Base-by-base conservation (phyloP, 148 eudicot species). In the Pharnaceum exiguum region DNA sequence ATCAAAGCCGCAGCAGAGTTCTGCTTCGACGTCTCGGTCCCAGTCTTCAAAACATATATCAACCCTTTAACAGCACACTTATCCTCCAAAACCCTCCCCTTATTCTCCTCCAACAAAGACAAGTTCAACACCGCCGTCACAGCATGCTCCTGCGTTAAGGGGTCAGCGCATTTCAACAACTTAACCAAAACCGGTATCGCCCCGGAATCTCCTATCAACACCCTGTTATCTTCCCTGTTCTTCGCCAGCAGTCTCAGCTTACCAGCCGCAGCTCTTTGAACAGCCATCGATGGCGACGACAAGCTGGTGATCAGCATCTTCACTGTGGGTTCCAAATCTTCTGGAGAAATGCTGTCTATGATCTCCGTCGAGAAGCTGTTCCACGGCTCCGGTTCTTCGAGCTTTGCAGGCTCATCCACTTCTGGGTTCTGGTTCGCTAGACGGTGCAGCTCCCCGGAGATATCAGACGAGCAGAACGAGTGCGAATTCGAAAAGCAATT, bases 341-440 rank as follows among this genome's bases (percentile, higher is more conserved):
- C 96, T 24, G 90, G 88, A 4, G 86, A 85, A 2, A 87, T 88
- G 23, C 78, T 83, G 63, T 88, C 98, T 12, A 88, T 81, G 5
- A 93, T 88, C 67, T 91, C 98, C 1, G 96, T 85, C 0, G 93
- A 87, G 60, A 91, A 87, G 7, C n/a, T 71, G 19, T 90, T 91
- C 0, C 89, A 84, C 0, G 93, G 89, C 46, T 83, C 90, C 1
- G 67, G 69, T 28, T 66, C 75, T n/a, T n/a, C n/a, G n/a, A n/a
- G n/a, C n/a, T n/a, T n/a, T n/a, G n/a, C n/a, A n/a, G n/a, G n/a
- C 17, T 13, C 60, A 24, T 51, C 52, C 21, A 40, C 48, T 6
- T 50, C 69, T n/a, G n/a, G 13, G 69, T 13, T 7, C 28, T 37
- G 23, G 53, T 38, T 12, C 21, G 97, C 96, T 3, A 91, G 71